Percentiles rank a stretch among this genome's conserved stretches.
These are phyloP conservation scores for Holtermanniella nyarrowii DNA, from an alignment of 768 basidiomycete species.

Conservation along the genomic window DNA sequence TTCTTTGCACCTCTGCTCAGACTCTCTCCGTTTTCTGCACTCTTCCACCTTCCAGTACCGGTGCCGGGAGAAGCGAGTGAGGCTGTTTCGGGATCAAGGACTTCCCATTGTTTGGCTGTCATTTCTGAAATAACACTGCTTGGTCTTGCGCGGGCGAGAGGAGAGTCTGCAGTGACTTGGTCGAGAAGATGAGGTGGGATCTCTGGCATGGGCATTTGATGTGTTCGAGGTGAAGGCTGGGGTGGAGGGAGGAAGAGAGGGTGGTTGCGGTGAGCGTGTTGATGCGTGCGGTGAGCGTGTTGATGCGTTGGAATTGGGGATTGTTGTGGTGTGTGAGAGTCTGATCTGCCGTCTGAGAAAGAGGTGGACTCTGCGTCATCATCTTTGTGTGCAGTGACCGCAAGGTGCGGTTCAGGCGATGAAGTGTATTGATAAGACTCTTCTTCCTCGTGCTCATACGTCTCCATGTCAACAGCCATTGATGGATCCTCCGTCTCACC, in stretches of 20 bases:
- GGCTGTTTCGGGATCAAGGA: slow-evolving; percentile 24
- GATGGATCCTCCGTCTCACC: too few species aligned
- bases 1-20: slow-evolving; percentile 12
- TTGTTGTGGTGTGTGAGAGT: too few species aligned
- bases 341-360: neutral
- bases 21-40: slow-evolving; percentile 28
- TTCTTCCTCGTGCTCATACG: neutral
- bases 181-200: neutral
- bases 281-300: too few species aligned
- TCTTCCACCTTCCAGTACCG: slow-evolving; percentile 22
- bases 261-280: neutral
- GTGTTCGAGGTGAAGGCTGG: neutral
- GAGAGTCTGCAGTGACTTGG: neutral
- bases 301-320: too few species aligned
- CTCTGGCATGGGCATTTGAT: neutral
- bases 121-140: neutral
- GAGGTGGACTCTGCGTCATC: neutral
- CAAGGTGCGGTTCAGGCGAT: neutral
- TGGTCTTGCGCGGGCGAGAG: neutral
- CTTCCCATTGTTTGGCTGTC: slow-evolving; percentile 15
- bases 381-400: neutral
- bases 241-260: neutral
- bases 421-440: neutral
- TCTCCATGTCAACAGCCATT: too few species aligned
- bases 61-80: slow-evolving; percentile 23